Evolutionary conservation across 208 protist species (phyloP).

Genomic region (Lotmaria passim): DNA sequence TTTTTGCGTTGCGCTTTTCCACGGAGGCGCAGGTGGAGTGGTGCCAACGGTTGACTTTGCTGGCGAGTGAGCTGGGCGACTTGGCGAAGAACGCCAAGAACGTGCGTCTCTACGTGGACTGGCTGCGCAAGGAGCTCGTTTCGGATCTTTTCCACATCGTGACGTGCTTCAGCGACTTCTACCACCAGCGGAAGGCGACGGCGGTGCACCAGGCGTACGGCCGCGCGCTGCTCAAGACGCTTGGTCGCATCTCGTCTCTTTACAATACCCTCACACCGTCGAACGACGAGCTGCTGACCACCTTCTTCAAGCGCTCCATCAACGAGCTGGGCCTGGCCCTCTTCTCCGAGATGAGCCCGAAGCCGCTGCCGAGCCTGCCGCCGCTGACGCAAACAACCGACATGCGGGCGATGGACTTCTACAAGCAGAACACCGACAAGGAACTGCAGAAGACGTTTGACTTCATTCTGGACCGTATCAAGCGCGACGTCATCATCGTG

Average conservation of each 20-base stretch:
- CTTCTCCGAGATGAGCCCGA: conserved; percentile 75
- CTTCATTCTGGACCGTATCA: conserved; percentile 71
- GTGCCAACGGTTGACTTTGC: conserved; percentile 69
- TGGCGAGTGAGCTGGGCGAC: conserved; percentile 65
- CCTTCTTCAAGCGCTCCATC: conserved; percentile 74
- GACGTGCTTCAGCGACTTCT: conserved; percentile 79
- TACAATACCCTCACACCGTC: conserved; percentile 76
- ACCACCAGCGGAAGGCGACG: conserved; percentile 55
- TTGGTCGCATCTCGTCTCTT: conserved; percentile 75
- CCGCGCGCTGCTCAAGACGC: conserved; percentile 72
- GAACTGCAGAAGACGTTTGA: conserved; percentile 63
- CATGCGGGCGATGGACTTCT: conserved; percentile 76
- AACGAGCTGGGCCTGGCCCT: conserved; percentile 76
- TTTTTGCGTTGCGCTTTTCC: conserved; percentile 67
- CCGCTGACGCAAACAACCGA: conserved; percentile 42
- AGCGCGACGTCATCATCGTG: conserved; percentile 81
- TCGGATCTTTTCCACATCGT: conserved; percentile 82
- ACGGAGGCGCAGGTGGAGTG: conserved; percentile 87
- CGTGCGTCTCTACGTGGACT: conserved; percentile 73
- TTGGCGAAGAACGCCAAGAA: conserved; percentile 56
- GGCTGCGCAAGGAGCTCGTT: conserved; percentile 81
- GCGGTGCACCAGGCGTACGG: conserved; percentile 73
- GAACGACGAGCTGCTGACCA: conserved; percentile 65
- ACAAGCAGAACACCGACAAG: conserved; percentile 51
- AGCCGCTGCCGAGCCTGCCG: conserved; percentile 55